Evolutionary conservation across 805 yeast species (phyloP).

Genomic region (Saturnispora ahearnii): DNA sequence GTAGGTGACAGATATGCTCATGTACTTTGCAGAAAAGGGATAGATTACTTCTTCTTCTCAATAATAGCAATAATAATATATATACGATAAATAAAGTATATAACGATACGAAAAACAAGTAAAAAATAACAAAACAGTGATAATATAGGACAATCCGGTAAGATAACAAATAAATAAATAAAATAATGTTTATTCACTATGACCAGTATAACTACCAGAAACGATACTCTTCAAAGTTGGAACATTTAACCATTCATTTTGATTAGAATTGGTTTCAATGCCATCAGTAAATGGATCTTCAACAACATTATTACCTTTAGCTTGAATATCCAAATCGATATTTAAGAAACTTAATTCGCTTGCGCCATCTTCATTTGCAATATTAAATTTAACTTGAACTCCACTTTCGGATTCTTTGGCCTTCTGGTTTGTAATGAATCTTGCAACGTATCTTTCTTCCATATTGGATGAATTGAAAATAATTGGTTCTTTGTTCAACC

Average conservation of each 20-base stretch:
- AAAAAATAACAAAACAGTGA: neutral
- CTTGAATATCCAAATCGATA: conserved; percentile 29
- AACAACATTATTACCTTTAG: conserved; percentile 19
- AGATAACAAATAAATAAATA: neutral
- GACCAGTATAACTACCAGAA: conserved; percentile 43
- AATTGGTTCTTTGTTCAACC: conserved; percentile 52
- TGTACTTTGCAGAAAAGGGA: neutral
- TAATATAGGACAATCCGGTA: neutral
- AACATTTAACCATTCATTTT: conserved; percentile 27
- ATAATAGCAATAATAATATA: neutral
- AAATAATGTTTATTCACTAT: conserved; percentile 13
- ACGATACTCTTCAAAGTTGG: conserved; percentile 40
- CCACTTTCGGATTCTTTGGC: conserved; percentile 73
- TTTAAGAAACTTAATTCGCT: conserved; percentile 34
- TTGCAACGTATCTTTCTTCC: conserved; percentile 72
- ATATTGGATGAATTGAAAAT: conserved; percentile 25
- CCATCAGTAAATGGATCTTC: conserved; percentile 30
- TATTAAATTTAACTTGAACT: conserved; percentile 56
- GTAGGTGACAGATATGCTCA: neutral
- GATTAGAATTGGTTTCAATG: conserved; percentile 11
- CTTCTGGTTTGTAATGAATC: conserved; percentile 67
- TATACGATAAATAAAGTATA: conserved; percentile 1
- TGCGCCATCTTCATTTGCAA: conserved; percentile 36
- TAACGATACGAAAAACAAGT: neutral
- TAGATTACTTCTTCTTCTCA: neutral